Evolutionary conservation across 225 moss, liverwort and hornwort genomes (phyloP).

Genomic region (Pseudisothecium myosuroides): DNA sequence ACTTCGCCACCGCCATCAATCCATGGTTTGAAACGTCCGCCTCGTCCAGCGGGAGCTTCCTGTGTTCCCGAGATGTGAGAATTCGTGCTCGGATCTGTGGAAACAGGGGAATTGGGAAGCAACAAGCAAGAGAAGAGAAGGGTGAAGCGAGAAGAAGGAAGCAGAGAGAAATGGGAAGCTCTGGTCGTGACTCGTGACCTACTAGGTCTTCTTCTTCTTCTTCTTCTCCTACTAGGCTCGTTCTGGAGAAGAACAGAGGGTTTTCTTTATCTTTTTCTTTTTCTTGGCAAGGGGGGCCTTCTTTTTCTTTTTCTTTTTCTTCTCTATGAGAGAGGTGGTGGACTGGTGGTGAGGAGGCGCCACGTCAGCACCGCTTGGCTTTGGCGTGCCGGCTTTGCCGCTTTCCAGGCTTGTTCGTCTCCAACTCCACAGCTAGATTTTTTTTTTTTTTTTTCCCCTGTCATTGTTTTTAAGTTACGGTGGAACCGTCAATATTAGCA

Average conservation of each 20-base stretch:
- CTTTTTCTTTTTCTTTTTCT: neutral
- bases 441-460: too few relatives aligned
- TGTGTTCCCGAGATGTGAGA: neutral
- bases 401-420: neutral
- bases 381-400: neutral
- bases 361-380: neutral
- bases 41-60: neutral
- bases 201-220: slow-evolving; percentile 7
- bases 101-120: neutral
- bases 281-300: too few relatives aligned
- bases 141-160: neutral
- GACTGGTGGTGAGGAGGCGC: neutral
- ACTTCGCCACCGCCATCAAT: neutral
- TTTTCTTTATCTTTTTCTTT: neutral
- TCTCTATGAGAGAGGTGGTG: neutral
- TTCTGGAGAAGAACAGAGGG: neutral
- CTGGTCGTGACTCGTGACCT: slow-evolving; percentile 19
- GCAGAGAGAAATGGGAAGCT: neutral
- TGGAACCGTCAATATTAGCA: too few relatives aligned
- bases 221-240: neutral
- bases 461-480: too few relatives aligned
- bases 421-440: neutral
- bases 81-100: neutral
- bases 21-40: neutral
- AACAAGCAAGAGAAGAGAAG: neutral